Evolutionary conservation across 2,329 filamentous ascomycete species (phyloP).

Genomic region (Periconia macrospinosa): DNA sequence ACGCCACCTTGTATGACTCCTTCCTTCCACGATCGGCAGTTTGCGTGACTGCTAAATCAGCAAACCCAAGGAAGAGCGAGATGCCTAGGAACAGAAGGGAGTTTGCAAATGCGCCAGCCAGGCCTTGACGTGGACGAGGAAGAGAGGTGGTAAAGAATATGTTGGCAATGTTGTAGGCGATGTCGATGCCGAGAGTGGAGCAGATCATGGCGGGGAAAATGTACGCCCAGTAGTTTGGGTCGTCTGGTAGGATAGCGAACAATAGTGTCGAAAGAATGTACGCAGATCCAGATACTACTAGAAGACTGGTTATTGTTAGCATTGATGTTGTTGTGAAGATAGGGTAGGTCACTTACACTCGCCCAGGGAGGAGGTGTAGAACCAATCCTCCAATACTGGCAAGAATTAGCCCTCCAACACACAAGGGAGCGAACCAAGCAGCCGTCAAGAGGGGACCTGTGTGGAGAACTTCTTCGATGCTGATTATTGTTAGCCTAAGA

Average conservation of each 20-base stretch:
- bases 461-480: conserved; percentile 33
- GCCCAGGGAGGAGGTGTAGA: conserved; percentile 39
- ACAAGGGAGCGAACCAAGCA: conserved; percentile 42
- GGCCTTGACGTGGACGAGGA: conserved; percentile 37
- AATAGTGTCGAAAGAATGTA: conserved; percentile 36
- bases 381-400: conserved; percentile 37
- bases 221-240: conserved; percentile 42
- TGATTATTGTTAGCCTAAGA: conserved; percentile 3
- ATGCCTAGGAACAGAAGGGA: conserved; percentile 41
- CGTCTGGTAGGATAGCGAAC: conserved; percentile 36
- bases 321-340: background rate
- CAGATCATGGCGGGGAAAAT: conserved; percentile 49
- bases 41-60: conserved; percentile 39
- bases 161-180: conserved; percentile 43
- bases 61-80: conserved; percentile 38
- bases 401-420: conserved; percentile 38
- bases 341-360: conserved; percentile 15
- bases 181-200: conserved; percentile 41
- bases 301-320: conserved; percentile 15
- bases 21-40: conserved; percentile 31
- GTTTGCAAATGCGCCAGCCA: conserved; percentile 42
- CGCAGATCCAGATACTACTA: conserved; percentile 33
- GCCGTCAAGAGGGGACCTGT: conserved; percentile 32
- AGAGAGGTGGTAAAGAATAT: conserved; percentile 42
- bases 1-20: conserved; percentile 41